Conservation (phyloP, 805 yeast species). For the Schizosaccharomyces octosporus region DNA sequence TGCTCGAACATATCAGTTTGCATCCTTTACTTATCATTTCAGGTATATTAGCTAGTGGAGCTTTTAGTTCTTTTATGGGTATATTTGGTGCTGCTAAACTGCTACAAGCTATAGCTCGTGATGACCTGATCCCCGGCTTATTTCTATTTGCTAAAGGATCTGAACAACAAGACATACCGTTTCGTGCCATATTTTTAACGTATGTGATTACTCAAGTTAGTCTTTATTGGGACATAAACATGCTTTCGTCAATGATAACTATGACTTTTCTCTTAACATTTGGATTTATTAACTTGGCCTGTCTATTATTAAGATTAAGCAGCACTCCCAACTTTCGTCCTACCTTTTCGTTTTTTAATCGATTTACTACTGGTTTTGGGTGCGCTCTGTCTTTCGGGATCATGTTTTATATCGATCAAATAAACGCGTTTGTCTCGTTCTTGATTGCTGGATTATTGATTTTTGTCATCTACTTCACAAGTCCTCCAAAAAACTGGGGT, state of each 20-base stretch:
- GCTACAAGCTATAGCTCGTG: slow-evolving; percentile 75
- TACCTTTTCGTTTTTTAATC: slow-evolving; percentile 65
- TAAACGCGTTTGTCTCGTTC: slow-evolving; percentile 59
- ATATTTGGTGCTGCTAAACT: slow-evolving; percentile 85
- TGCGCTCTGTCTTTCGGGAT: slow-evolving; percentile 45
- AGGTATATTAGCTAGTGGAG: slow-evolving; percentile 81
- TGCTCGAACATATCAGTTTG: slow-evolving; percentile 58
- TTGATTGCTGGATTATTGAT: slow-evolving; percentile 41
- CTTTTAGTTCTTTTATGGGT: slow-evolving; percentile 86
- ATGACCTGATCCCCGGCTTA: slow-evolving; percentile 64
- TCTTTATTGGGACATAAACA: slow-evolving; percentile 70
- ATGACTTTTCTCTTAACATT: slow-evolving; percentile 96
- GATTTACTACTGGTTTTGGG: slow-evolving; percentile 61
- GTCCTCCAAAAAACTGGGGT: slow-evolving; percentile 95
- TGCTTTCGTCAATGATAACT: slow-evolving; percentile 81
- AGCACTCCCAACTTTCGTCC: slow-evolving; percentile 98
- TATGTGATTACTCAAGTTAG: slow-evolving; percentile 70
- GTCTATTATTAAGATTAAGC: slow-evolving; percentile 64
- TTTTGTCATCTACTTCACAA: slow-evolving; percentile 57
- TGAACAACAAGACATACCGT: slow-evolving; percentile 26
- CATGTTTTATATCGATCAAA: slow-evolving; percentile 85
- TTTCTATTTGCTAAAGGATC: slow-evolving; percentile 29
- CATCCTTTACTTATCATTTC: slow-evolving; percentile 42
- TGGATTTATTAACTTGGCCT: slow-evolving; percentile 79
- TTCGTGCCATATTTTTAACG: slow-evolving; percentile 42